These are phyloP conservation scores for Xerocomus brunneocitrinus DNA, from an alignment of 768 basidiomycete species.

Conservation along the genomic window DNA sequence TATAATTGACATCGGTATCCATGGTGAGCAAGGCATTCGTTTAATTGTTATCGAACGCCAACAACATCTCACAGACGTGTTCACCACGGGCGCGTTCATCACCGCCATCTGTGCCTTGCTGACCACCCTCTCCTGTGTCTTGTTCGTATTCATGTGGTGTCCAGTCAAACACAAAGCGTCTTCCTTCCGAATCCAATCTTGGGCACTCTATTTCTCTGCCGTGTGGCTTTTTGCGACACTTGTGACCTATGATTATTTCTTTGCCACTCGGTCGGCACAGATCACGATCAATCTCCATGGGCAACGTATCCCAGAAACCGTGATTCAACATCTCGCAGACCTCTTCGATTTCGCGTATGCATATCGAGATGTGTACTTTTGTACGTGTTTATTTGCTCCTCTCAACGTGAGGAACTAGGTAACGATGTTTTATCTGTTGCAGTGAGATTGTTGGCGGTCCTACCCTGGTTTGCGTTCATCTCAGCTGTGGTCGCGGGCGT, in stretches of 20 bases:
- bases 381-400: slow-evolving; percentile 25
- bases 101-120: slow-evolving; percentile 34
- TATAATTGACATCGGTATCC: slow-evolving; percentile 5
- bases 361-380: slow-evolving; percentile 43
- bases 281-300: slow-evolving; percentile 41
- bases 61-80: slow-evolving; percentile 33
- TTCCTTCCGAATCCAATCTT: slow-evolving; percentile 32
- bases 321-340: slow-evolving; percentile 35
- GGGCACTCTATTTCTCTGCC: slow-evolving; percentile 38
- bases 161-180: background rate
- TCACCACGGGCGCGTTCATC: slow-evolving; percentile 34
- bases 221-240: slow-evolving; percentile 47
- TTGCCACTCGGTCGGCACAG: slow-evolving; percentile 41
- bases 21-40: slow-evolving; percentile 6
- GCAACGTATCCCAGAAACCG: slow-evolving; percentile 31
- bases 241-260: slow-evolving; percentile 44
- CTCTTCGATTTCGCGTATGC: slow-evolving; percentile 37
- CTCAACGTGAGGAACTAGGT: background rate
- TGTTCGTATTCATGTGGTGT: slow-evolving; percentile 21
- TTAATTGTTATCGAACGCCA: background rate
- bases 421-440: slow-evolving; percentile 1
- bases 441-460: slow-evolving; percentile 48
- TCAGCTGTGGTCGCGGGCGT: slow-evolving; percentile 36
- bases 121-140: slow-evolving; percentile 27
- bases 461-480: slow-evolving; percentile 50